Percentiles rank a stretch among this genome's conserved stretches.
Conservation (phyloP, 2,329 filamentous ascomycete species). For the Verticillium tricorpus region DNA sequence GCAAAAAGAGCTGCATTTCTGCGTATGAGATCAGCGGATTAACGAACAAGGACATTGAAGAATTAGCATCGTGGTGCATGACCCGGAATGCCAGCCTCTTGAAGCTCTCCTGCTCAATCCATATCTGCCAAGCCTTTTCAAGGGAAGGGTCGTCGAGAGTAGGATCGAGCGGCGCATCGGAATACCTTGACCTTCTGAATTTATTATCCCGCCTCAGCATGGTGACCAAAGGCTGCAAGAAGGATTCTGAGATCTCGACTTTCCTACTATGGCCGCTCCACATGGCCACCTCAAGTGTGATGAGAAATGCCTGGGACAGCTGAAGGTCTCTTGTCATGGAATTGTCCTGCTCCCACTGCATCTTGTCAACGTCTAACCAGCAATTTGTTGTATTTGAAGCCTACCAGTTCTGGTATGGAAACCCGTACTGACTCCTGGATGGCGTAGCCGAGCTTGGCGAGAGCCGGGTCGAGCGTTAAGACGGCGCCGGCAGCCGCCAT, state of each 20-base stretch:
- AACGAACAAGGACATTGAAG: conserved; percentile 21
- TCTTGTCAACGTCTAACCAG: neutral
- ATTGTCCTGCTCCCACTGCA: conserved; percentile 29
- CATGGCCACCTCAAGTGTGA: conserved; percentile 26
- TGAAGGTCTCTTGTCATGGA: conserved; percentile 23
- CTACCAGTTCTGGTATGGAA: conserved; percentile 18
- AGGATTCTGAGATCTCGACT: conserved; percentile 34
- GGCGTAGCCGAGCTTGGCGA: conserved; percentile 34
- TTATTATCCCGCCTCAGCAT: conserved; percentile 29
- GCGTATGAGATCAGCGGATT: conserved; percentile 25
- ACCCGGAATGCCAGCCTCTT: conserved; percentile 23
- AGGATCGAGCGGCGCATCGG: conserved; percentile 2
- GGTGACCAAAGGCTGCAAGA: conserved; percentile 28
- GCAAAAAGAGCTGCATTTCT: conserved; percentile 21
- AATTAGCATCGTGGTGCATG: conserved; percentile 24
- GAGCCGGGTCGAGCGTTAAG: conserved; percentile 27
- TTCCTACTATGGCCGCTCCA: conserved; percentile 33
- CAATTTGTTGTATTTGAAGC: neutral
- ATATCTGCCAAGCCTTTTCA: conserved; percentile 18
- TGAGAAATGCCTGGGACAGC: conserved; percentile 26
- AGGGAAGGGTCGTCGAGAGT: conserved; percentile 6
- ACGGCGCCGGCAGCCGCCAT: conserved; percentile 32
- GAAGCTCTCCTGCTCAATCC: conserved; percentile 24
- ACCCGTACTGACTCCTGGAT: conserved; percentile 31
- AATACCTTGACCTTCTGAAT: conserved; percentile 20